A percentile compares a stretch with the other conserved stretches of the same genome.
Conservation (phyloP, 495 filamentous ascomycete genomes). For the Chaetomium fimeti region DNA sequence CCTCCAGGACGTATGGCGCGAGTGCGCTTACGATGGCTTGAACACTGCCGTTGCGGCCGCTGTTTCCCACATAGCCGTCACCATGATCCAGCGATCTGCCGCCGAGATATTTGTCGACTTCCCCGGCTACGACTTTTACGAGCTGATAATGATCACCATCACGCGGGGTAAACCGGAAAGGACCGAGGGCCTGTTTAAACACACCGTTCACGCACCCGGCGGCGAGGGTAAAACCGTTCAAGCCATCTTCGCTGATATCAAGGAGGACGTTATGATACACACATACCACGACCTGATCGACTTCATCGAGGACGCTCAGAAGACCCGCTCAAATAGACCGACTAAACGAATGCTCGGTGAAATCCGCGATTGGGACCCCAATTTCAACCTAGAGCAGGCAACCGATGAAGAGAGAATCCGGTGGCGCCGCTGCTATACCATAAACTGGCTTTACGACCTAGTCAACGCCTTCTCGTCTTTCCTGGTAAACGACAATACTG, state of each 20-base stretch:
- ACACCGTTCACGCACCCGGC: slow-evolving; percentile 22
- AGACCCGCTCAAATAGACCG: slow-evolving; percentile 46
- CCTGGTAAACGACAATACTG: slow-evolving; percentile 42
- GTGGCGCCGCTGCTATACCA: slow-evolving; percentile 49
- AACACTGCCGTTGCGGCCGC: slow-evolving; percentile 49
- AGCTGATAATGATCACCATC: slow-evolving; percentile 40
- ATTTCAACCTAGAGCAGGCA: slow-evolving; percentile 41
- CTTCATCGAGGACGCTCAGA: slow-evolving; percentile 49
- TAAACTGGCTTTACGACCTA: slow-evolving; percentile 54
- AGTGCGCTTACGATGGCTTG: slow-evolving; percentile 46
- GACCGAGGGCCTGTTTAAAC: slow-evolving; percentile 30
- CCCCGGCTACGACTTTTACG: slow-evolving; percentile 40
- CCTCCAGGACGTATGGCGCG: slow-evolving; percentile 45
- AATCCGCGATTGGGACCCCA: slow-evolving; percentile 45
- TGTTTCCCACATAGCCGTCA: slow-evolving; percentile 43
- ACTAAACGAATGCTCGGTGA: slow-evolving; percentile 44
- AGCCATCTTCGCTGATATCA: slow-evolving; percentile 33
- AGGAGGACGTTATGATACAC: slow-evolving; percentile 45
- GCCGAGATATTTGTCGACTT: slow-evolving; percentile 43
- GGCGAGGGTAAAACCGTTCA: slow-evolving; percentile 21
- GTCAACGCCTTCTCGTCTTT: slow-evolving; percentile 45
- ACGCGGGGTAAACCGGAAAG: slow-evolving; percentile 40
- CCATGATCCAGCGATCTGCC: slow-evolving; percentile 40
- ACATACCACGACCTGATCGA: slow-evolving; percentile 44
- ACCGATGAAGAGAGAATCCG: slow-evolving; percentile 39